Base-by-base conservation (phyloP, 345 rosid genomes). In the Dipteronia dyeriana region DNA sequence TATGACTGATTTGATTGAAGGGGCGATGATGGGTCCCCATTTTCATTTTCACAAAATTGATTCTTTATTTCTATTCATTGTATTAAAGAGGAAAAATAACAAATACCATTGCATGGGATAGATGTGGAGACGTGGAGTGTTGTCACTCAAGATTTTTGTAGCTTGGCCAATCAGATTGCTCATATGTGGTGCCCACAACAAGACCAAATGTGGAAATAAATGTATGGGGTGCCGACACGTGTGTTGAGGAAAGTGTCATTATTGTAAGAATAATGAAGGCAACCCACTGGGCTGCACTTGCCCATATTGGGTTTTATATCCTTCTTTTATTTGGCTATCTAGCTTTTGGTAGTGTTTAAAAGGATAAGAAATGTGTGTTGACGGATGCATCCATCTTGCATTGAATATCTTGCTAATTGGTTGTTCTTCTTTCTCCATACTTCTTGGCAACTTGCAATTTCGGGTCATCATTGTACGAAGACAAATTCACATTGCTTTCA, bases 371-470 rank as follows among this genome's bases (percentile, higher is more conserved):
- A 70, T 75, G 85, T 66, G 84, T 60, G 87, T 81, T 80, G 76
- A 76, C 82, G 85, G 82, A 75, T 82, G 83, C 78, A 61, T 69
- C 53, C 59, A 68, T 73, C 29, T 41, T 54, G 57, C n/a, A 53
- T 47, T 61, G 16, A 63, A 34, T 61, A 10, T 64, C n/a, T 53
- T 49, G 53, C 53, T 49, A 49, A 49, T 10, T 49, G 54, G 54
- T 49, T 49, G 17, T 11, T 12, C 5, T 11, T 12, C 10, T 71
- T 41, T 26, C 51, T 79, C 79, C 85, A 72, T 77, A 77, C 56
- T 86, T 71, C 87, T 71, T 71, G 86, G 70, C 87, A 81, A 84
- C 70, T 84, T 87, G 87, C 82, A 64, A 49, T 73, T 47, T 41
- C 57, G 41, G 39, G 14, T 14, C 39, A 20, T n/a, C 25, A 7